These are phyloP conservation scores for Leucosporidium scottii DNA, from an alignment of 768 basidiomycete genomes.

Conservation along the genomic window DNA sequence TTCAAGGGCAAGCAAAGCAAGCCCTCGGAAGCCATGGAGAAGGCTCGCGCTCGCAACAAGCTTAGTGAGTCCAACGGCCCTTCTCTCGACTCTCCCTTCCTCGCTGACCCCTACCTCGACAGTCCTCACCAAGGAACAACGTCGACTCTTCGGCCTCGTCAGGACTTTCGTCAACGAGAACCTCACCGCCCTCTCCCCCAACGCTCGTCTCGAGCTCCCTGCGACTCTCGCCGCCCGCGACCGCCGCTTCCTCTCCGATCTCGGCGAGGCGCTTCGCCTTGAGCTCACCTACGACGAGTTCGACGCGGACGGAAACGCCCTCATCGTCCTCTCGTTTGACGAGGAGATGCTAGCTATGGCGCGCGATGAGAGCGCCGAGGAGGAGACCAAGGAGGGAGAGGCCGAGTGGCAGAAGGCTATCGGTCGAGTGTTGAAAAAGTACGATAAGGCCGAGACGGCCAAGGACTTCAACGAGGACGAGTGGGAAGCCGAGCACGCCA, in stretches of 20 bases:
- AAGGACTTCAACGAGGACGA: constrained; percentile 56
- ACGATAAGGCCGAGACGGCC: constrained; percentile 70
- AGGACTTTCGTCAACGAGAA: constrained; percentile 58
- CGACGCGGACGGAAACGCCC: constrained; percentile 55
- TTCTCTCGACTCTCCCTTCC: not conserved
- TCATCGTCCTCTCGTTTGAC: constrained; percentile 41
- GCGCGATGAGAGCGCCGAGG: constrained; percentile 17
- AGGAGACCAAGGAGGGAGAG: constrained; percentile 60
- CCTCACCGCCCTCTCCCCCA: constrained; percentile 38
- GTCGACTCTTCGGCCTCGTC: constrained; percentile 69
- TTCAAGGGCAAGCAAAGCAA: constrained; percentile 76
- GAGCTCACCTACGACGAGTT: constrained; percentile 87
- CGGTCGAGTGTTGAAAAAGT: constrained; percentile 76
- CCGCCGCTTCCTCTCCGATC: constrained; percentile 64
- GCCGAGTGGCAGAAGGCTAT: constrained; percentile 53
- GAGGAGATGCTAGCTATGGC: constrained; percentile 65
- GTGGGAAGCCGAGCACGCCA: constrained; percentile 71
- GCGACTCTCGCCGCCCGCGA: constrained; percentile 77
- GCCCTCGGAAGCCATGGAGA: constrained; percentile 54
- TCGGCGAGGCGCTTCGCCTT: constrained; percentile 72
- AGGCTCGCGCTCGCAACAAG: constrained; percentile 51
- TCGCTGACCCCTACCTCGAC: not conserved
- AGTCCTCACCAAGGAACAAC: constrained; percentile 69
- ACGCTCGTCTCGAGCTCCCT: constrained; percentile 55
- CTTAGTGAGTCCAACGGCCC: constrained; percentile 51